Base-by-base conservation (phyloP, 2,329 filamentous ascomycete genomes). In the Fusarium udum region DNA sequence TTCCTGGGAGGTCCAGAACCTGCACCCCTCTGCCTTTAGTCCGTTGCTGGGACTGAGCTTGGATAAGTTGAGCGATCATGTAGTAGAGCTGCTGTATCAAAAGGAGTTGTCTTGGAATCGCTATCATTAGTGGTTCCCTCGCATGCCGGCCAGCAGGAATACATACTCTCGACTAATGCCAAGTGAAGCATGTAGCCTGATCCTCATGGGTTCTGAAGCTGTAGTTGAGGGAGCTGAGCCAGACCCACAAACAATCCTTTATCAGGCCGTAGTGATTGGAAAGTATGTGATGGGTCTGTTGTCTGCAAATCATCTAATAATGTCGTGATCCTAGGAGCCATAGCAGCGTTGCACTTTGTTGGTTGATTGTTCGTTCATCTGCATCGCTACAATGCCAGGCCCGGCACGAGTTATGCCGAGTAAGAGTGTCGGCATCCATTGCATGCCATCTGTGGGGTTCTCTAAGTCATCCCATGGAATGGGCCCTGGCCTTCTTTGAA, bases 181-280 rank as follows among this genome's bases (percentile, higher is more conserved):
- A 57, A 61, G 32, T 7, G 28, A 58, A 52, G 60, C 43, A 36
- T 61, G 34, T 32, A 65, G 49, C 61, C 37, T 49, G 43, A 48
- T 49, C 22, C 31, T 42, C 31, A 22, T 37, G 48, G 37, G 42
- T 26, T 31, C 28, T 22, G 31, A 45, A 31, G 31, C 31, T 37
- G 40, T 37, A 32, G 28, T 37, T 20, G 22, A 45, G 59, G 64
- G 59, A 72, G 67, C 71, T 73, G 71, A 61, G 42, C 37, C 22
- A 32, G 67, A 20, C 58, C 71, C 71, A 74, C 58, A 46, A 34
- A 59, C 45, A 36, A 32, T 36, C 39, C 22, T 37, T 64, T 42
- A 32, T 59, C 59, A 69, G 51, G 18, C 24, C 31, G 20, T 55
- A 57, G 22, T 32, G 22, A 34, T 49, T 65, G 24, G n/a, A 34